phyloP scores from a whole-genome alignment of 1,284 basidiomycete species.

The Ustilago hordei region DNA sequence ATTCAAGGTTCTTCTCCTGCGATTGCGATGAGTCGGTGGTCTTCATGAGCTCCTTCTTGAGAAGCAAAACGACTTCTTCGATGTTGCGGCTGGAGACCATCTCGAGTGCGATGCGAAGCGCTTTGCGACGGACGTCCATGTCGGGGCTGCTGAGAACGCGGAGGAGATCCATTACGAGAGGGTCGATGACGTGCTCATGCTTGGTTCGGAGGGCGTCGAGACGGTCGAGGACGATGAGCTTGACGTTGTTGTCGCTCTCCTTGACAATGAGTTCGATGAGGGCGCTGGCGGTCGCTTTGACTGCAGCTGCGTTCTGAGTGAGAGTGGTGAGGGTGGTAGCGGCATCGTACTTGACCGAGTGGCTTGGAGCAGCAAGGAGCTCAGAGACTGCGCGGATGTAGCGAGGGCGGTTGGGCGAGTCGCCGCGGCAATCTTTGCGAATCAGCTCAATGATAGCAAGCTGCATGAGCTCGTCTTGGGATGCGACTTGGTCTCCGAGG shows the following conservation, averaged over 20 bases:
- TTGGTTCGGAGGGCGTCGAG: constrained; percentile 85
- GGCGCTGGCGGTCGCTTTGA: constrained; percentile 92
- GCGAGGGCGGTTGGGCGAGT: constrained; percentile 74
- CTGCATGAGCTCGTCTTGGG: constrained; percentile 93
- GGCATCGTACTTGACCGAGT: constrained; percentile 98
- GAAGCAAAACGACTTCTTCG: constrained; percentile 94
- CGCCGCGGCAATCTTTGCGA: constrained; percentile 86
- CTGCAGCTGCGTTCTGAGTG: constrained; percentile 93
- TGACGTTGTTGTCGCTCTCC: constrained; percentile 99
- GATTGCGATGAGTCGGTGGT: constrained; percentile 77
- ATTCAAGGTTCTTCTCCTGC: constrained; percentile 76
- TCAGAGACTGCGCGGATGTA: constrained; percentile 96
- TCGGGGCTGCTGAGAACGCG: constrained; percentile 92
- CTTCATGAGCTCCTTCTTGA: constrained; percentile 97
- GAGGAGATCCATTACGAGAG: constrained; percentile 94
- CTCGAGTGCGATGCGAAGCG: constrained; percentile 87
- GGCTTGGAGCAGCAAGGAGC: constrained; percentile 88
- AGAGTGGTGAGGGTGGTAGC: constrained; percentile 93
- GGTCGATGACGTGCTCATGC: constrained; percentile 91
- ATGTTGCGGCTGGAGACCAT: constrained; percentile 96
- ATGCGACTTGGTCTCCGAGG: constrained; percentile 84
- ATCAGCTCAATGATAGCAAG: constrained; percentile 97
- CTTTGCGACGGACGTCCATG: constrained; percentile 95
- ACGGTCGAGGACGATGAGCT: constrained; percentile 95
- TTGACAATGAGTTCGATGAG: constrained; percentile 91